Conservation (phyloP, 352 stramenopile genomes). For the Pythium chondricola region DNA sequence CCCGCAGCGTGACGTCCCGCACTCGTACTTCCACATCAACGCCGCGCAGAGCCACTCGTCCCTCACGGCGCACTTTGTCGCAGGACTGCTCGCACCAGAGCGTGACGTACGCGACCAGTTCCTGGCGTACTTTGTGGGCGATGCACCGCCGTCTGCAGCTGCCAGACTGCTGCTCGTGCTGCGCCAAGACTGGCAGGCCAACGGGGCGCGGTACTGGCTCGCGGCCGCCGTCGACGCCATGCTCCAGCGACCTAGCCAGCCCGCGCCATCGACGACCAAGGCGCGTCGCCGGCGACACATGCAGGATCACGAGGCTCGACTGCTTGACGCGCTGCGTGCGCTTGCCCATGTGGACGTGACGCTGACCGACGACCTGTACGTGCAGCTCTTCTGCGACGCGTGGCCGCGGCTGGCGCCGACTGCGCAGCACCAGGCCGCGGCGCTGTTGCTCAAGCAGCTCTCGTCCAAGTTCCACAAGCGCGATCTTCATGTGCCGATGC, state of each 20-base stretch:
- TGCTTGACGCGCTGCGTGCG: slow-evolving; percentile 52
- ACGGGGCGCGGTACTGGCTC: slow-evolving; percentile 78
- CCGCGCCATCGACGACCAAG: slow-evolving; percentile 2
- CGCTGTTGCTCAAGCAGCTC: slow-evolving; percentile 68
- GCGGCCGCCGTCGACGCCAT: slow-evolving; percentile 74
- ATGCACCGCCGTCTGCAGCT: slow-evolving; percentile 13
- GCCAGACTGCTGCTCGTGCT: slow-evolving; percentile 43
- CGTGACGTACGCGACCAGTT: slow-evolving; percentile 58
- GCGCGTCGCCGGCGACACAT: slow-evolving; percentile 4
- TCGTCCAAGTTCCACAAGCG: slow-evolving; percentile 87
- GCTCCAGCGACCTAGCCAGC: slow-evolving; percentile 19
- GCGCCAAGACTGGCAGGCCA: slow-evolving; percentile 84
- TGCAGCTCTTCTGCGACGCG: slow-evolving; percentile 57
- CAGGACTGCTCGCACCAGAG: slow-evolving; percentile 72
- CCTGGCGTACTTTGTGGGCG: slow-evolving; percentile 59
- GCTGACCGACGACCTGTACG: slow-evolving; percentile 82
- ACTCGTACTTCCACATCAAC: slow-evolving; percentile 65
- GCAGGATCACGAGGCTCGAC: too few relatives aligned
- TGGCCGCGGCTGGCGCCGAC: slow-evolving; percentile 41
- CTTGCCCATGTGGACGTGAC: slow-evolving; percentile 79
- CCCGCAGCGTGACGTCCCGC: slow-evolving; percentile 43
- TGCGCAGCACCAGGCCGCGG: slow-evolving; percentile 50
- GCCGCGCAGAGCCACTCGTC: slow-evolving; percentile 54
- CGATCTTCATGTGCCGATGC: slow-evolving; percentile 70
- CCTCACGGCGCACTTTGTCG: slow-evolving; percentile 77